These are phyloP conservation scores for Adansonia gregorii DNA, from an alignment of 441 rosid species.

Conservation along the genomic window DNA sequence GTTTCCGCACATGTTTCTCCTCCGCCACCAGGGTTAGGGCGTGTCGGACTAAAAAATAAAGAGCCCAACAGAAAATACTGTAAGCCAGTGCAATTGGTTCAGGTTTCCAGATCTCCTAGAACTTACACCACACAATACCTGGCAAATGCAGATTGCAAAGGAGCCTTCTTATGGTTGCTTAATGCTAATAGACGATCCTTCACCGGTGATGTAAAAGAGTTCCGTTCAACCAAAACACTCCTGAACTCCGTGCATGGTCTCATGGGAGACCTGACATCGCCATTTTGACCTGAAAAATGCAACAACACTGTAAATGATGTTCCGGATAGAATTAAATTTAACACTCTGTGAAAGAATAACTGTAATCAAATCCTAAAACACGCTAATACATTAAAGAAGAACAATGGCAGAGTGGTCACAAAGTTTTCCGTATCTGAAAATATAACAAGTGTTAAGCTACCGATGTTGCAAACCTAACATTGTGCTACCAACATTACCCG, in stretches of 20 bases:
- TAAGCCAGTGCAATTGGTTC: slow-evolving; percentile 4
- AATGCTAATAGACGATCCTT: slow-evolving; percentile 81
- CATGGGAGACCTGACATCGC: slow-evolving; percentile 87
- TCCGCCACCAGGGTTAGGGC: slow-evolving; percentile 90
- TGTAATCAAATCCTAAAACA: not conserved
- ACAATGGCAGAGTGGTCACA: not conserved
- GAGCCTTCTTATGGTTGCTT: slow-evolving; percentile 75
- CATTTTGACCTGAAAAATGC: slow-evolving; percentile 72
- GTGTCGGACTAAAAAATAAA: slow-evolving; percentile 71
- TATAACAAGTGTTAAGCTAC: not conserved
- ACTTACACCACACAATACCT: slow-evolving; percentile 56
- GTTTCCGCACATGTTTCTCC: slow-evolving; percentile 99
- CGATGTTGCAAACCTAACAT: slow-evolving; percentile 12
- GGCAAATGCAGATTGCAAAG: slow-evolving; percentile 97
- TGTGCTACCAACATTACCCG: slow-evolving; percentile 45
- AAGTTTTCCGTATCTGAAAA: not conserved
- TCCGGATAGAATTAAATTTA: not conserved
- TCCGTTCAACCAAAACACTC: slow-evolving; percentile 90
- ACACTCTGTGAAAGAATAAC: not conserved
- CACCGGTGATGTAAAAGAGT: slow-evolving; percentile 88
- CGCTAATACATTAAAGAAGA: not conserved
- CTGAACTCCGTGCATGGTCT: slow-evolving; percentile 70
- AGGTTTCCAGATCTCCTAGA: slow-evolving; percentile 20
- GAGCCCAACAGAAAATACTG: slow-evolving; percentile 27
- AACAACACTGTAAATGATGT: slow-evolving; percentile 3